Evolutionary conservation across 495 filamentous ascomycete species (phyloP), one percentile per base, ranked within the genome.

Genomic region (Neurospora sp.): DNA sequence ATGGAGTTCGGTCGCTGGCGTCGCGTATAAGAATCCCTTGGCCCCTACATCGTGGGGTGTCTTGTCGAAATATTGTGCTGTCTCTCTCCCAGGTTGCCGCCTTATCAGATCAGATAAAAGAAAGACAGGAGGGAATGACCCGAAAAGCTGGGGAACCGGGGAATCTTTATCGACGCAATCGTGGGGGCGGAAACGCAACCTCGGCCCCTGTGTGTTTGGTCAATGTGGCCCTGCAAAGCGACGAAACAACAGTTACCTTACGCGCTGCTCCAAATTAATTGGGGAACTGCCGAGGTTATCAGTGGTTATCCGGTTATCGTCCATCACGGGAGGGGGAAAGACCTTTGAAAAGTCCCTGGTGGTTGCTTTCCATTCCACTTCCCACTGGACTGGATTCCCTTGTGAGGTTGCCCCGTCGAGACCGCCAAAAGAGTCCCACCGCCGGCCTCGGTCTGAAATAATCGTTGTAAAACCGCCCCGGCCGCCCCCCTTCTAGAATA

Each of bases 201-300:
- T 27, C 53, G 53, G 22, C 22, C 53, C 53, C 14, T 27, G 42
- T 44, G 16, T 40, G 42, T 44, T 7, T 40, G 40, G 10, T 12
- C 10, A 14, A 4, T 59, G 10, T 65, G 53, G 53, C 53, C 53
- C 53, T 65, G 53, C 53, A 65, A 35, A 65, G 12, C 6, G 27
- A 65, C 53, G 27, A 35, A 65, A 35, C 53, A 65, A 35, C 22
- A 35, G 22, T 31, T 35, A 35, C 4, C 31, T 14, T 14, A 35
- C 8, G 53, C 10, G 39, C 71, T 42, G 59, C 61, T 39, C 59
- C 59, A 69, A 40, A 39, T 37, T 35, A 31, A 40, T 17, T 65
- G 53, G 41, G 40, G 39, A 73, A 70, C 40, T 73, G 71, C 73
- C 73, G 73, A 74, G 73, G 73, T 74, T 74, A 41, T 71, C 73